Percentiles rank a stretch among this genome's conserved stretches.
Conservation (phyloP, 2,329 filamentous ascomycete genomes). For the Pezicula radicicola region DNA sequence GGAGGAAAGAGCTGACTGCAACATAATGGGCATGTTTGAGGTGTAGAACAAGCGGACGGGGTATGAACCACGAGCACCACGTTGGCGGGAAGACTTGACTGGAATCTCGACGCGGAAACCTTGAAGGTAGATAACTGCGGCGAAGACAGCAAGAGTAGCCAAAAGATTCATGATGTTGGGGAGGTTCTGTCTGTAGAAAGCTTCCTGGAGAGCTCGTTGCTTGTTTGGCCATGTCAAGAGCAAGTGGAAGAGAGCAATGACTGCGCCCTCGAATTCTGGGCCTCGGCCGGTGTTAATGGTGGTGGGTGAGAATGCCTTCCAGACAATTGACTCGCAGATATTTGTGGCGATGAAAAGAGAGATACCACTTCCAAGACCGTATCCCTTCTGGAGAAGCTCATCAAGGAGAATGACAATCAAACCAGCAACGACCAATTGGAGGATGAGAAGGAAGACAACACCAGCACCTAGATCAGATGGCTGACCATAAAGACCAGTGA, state of each 20-base stretch:
- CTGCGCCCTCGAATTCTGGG: constrained; percentile 97
- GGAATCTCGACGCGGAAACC: constrained; percentile 99
- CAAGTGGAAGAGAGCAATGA: constrained; percentile 96
- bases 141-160: constrained; percentile 89
- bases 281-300: constrained; percentile 99
- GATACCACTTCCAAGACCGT: constrained; percentile 96
- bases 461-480: constrained; percentile 95
- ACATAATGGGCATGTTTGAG: constrained; percentile 99
- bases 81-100: constrained; percentile 98
- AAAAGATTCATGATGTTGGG: constrained; percentile 99
- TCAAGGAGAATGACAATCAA: constrained; percentile 99
- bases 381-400: constrained; percentile 98
- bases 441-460: constrained; percentile 96
- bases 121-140: constrained; percentile 97
- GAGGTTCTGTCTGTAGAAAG: constrained; percentile 98
- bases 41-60: constrained; percentile 99
- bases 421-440: constrained; percentile 95
- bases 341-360: constrained; percentile 99
- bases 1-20: constrained; percentile 96
- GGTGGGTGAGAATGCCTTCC: constrained; percentile 99
- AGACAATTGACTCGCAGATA: constrained; percentile 99
- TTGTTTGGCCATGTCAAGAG: constrained; percentile 99
- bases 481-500: constrained; percentile 96
- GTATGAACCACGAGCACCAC: constrained; percentile 97
- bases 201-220: constrained; percentile 96